Conservation (phyloP, 1,284 basidiomycete species). For the Leucocoprinus gongylophorus region DNA sequence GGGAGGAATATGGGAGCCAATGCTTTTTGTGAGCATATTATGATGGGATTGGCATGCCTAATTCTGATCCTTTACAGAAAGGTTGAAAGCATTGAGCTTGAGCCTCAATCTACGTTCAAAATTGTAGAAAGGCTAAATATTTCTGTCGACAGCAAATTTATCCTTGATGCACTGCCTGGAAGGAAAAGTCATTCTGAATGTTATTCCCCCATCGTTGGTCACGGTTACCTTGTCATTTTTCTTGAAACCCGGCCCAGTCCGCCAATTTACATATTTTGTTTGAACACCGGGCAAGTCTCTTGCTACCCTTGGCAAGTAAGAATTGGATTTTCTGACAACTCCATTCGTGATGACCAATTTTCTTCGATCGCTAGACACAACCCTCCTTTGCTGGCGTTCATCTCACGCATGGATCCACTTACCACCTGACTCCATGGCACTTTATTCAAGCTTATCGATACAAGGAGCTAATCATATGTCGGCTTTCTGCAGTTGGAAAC, state of each 20-base stretch:
- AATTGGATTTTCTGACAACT: neutral
- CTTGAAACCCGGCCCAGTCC: neutral
- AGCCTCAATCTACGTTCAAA: neutral
- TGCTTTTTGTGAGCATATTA: neutral
- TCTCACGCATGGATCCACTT: neutral
- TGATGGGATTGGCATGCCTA: neutral
- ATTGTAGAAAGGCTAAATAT: neutral
- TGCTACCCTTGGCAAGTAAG: neutral
- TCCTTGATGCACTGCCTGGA: neutral
- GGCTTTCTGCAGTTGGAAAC: neutral
- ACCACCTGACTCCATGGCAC: neutral
- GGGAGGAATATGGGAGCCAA: neutral
- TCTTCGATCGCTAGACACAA: neutral
- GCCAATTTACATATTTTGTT: neutral
- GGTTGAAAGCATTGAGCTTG: neutral
- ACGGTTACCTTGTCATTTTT: neutral
- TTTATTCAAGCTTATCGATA: neutral
- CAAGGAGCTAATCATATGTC: neutral
- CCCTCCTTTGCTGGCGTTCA: neutral
- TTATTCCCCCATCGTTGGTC: neutral
- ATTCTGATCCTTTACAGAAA: neutral
- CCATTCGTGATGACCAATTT: neutral
- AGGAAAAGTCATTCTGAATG: neutral
- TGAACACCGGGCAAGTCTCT: neutral
- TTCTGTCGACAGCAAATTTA: neutral